Percentiles rank a stretch among this genome's conserved stretches.
These are phyloP conservation scores for Podila minutissima DNA, from an alignment of 192 early-diverging fungal genomes.

Conservation along the genomic window DNA sequence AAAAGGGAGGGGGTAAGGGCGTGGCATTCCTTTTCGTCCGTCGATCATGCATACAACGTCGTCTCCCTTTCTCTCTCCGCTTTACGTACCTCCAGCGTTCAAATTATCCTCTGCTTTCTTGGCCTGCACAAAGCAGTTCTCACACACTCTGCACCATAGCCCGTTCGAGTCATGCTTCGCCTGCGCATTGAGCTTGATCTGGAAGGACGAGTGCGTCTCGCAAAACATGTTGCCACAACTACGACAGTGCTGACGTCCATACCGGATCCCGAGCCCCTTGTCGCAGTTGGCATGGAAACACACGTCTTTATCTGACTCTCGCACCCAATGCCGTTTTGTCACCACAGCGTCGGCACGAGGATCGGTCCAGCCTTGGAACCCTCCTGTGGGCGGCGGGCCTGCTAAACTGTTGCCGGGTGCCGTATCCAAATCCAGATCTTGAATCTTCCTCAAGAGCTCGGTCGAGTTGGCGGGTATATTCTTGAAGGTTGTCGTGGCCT, in stretches of 20 bases:
- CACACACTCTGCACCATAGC: slow-evolving; percentile 67
- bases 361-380: slow-evolving; percentile 50
- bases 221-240: slow-evolving; percentile 76
- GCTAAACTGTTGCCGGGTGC: slow-evolving; percentile 37
- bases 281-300: slow-evolving; percentile 59
- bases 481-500: slow-evolving; percentile 42
- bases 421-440: slow-evolving; percentile 50
- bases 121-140: slow-evolving; percentile 55
- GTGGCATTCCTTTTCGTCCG: too few species aligned
- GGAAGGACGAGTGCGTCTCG: slow-evolving; percentile 62
- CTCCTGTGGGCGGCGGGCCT: slow-evolving; percentile 36
- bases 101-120: slow-evolving; percentile 51
- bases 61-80: not conserved
- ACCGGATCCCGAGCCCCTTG: slow-evolving; percentile 54
- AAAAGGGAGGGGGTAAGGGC: too few species aligned
- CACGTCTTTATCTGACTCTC: slow-evolving; percentile 55
- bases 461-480: slow-evolving; percentile 54
- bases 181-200: slow-evolving; percentile 65
- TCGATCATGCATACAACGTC: too few species aligned
- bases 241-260: slow-evolving; percentile 65
- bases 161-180: slow-evolving; percentile 72
- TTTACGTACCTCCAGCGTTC: slow-evolving; percentile 53
- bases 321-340: slow-evolving; percentile 66
- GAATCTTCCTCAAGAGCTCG: slow-evolving; percentile 54
- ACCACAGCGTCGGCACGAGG: slow-evolving; percentile 51